Percentiles rank a stretch among this genome's conserved stretches.
Conservation (phyloP, 2,329 filamentous ascomycete genomes). For the Myrmaecium sp. region DNA sequence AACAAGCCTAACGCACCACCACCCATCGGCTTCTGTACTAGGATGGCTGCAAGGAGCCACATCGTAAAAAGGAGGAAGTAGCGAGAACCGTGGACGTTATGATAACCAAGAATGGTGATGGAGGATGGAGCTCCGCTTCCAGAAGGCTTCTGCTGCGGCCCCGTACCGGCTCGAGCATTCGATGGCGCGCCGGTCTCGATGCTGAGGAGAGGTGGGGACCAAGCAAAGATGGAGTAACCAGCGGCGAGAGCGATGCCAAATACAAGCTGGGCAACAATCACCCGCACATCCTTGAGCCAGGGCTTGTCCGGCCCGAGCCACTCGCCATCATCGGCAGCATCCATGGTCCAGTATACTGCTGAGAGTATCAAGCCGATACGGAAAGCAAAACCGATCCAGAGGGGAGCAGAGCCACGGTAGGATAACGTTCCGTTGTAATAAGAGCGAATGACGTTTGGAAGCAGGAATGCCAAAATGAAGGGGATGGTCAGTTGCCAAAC, state of each 20-base stretch:
- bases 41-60: conserved; percentile 56
- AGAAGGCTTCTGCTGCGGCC: conserved; percentile 19
- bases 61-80: conserved; percentile 74
- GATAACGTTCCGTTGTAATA: conserved; percentile 72
- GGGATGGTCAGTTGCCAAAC: conserved; percentile 77
- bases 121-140: conserved; percentile 16
- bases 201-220: conserved; percentile 68
- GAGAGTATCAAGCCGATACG: conserved; percentile 58
- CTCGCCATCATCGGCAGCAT: conserved; percentile 71
- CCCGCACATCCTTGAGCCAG: conserved; percentile 54
- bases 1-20: conserved; percentile 67
- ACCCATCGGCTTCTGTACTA: conserved; percentile 91
- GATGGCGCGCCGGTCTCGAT: conserved; percentile 33
- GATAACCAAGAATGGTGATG: conserved; percentile 76
- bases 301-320: conserved; percentile 51
- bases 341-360: conserved; percentile 73
- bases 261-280: conserved; percentile 63
- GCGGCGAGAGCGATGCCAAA: conserved; percentile 68
- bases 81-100: conserved; percentile 79
- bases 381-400: conserved; percentile 71
- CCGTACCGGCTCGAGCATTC: conserved; percentile 12
- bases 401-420: conserved; percentile 68
- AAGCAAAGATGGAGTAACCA: conserved; percentile 70
- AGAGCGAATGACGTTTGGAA: conserved; percentile 61
- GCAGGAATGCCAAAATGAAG: conserved; percentile 49